Base-by-base conservation (phyloP, 495 filamentous ascomycete species). In the Neurospora sublineolata region DNA sequence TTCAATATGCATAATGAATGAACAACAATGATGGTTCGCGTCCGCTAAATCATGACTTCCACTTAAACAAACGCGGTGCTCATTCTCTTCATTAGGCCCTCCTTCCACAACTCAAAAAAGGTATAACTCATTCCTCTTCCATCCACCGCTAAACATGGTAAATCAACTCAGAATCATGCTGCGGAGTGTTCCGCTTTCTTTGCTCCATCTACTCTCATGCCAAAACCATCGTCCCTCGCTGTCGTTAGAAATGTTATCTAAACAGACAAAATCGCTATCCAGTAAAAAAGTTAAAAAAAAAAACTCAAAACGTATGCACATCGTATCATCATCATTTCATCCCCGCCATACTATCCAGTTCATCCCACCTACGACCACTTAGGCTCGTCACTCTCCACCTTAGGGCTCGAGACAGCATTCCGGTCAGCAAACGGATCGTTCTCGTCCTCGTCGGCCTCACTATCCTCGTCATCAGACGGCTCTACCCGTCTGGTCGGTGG, bases 391-490 rank as follows among this genome's bases (percentile, higher is more conserved):
- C 27, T 68, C 20, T 69, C 70, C 72, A 69, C 20, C 70, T 74
- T 74, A 72, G 73, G 73, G 44, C 67, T 74, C 11, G n/a, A 33
- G 27, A 76, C 60, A 37, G 86, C 91, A 81, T 94, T 93, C 11
- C 85, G 84, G 77, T 94, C 91, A 18, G 90, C 90, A 76, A 94
- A 94, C 4, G 92, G 92, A 78, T 94, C 87, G 75, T 93, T 85
- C 72, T 90, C 88, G 11, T 89, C 88, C 27, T 82, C 85, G 14
- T 84, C 81, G 14, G 86, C 84, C 33, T 84, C 81, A 41, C 86
- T 84, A 67, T 83, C 79, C 33, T 75, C 74, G 36, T 58, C 68
- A 33, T 72, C 70, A 18, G 75, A 76, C 5, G 67, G 42, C 14
- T 52, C 69, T 46, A 77, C 33, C 67, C 68, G 14, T 78, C 79